These are phyloP conservation scores for Aspergillus fumigatiaffinis DNA, from an alignment of 2,329 filamentous ascomycete genomes.

Conservation along the genomic window DNA sequence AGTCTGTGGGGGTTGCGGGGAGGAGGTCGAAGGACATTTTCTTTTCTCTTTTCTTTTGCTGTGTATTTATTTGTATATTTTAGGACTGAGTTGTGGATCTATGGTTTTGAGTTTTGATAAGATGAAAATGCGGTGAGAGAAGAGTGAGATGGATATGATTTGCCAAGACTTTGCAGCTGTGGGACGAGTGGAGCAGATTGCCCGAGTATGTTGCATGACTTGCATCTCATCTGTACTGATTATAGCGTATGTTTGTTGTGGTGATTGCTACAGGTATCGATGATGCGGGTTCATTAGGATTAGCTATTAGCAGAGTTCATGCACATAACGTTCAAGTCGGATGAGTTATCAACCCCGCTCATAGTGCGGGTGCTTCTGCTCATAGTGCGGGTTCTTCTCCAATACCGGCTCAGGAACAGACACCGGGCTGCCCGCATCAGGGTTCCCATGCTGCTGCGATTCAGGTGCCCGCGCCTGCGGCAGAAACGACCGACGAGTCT, in stretches of 20 bases:
- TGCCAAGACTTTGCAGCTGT: neutral
- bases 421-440: conserved; percentile 16
- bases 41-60: neutral
- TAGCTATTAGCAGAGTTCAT: no score
- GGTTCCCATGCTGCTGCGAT: conserved; percentile 8
- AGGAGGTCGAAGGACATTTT: conserved; percentile 17
- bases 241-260: no score
- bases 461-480: conserved; percentile 2
- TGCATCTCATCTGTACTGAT: no score
- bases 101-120: neutral
- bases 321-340: no score
- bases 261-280: no score
- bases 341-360: neutral
- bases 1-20: conserved; percentile 13
- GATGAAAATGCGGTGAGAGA: neutral
- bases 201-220: no score
- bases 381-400: conserved; percentile 14
- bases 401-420: conserved; percentile 13
- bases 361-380: conserved; percentile 12
- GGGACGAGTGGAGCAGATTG: neutral
- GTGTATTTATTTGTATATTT: neutral
- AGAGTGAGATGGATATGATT: neutral
- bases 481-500: conserved; percentile 10
- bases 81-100: neutral
- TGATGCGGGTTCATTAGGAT: no score